Conservation (phyloP, 2,329 filamentous ascomycete species). For the Colletotrichum nymphaeae region DNA sequence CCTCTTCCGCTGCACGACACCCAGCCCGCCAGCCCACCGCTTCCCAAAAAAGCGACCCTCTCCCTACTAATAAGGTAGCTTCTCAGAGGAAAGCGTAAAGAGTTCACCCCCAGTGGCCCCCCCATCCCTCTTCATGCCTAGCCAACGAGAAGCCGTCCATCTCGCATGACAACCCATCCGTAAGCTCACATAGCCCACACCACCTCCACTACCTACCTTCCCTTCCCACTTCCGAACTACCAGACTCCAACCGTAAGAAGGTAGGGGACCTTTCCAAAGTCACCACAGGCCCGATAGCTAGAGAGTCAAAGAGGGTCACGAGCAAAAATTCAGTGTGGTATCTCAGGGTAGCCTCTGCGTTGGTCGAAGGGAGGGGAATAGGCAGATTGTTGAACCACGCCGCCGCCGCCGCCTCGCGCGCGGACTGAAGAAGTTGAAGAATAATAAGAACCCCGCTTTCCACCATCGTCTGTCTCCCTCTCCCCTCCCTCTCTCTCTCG, state of each 20-base stretch:
- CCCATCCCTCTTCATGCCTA: not conserved
- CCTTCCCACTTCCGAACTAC: not conserved
- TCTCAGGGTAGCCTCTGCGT: constrained; percentile 15
- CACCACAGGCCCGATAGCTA: not conserved
- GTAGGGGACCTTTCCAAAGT: not conserved
- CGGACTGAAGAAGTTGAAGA: constrained; percentile 1
- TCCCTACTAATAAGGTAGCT: not conserved
- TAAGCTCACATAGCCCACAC: constrained; percentile 26
- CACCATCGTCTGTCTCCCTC: not conserved
- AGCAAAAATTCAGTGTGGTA: not conserved
- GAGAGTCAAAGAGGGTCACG: constrained; percentile 19
- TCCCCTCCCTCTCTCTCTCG: not conserved
- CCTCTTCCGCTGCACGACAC: constrained; percentile 2
- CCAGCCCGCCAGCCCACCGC: constrained; percentile 15
- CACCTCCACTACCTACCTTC: not conserved
- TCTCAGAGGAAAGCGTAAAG: not conserved
- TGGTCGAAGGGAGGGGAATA: constrained; percentile 4
- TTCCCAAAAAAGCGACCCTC: not conserved
- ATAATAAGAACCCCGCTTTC: constrained; percentile 24
- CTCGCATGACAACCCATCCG: constrained; percentile 33
- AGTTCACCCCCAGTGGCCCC: not conserved
- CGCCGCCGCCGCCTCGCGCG: not conserved
- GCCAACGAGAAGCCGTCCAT: constrained; percentile 33
- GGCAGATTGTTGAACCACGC: not conserved
- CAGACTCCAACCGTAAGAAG: not conserved